These are phyloP conservation scores for Starmerella apicola DNA, from an alignment of 805 yeast genomes.

Conservation along the genomic window DNA sequence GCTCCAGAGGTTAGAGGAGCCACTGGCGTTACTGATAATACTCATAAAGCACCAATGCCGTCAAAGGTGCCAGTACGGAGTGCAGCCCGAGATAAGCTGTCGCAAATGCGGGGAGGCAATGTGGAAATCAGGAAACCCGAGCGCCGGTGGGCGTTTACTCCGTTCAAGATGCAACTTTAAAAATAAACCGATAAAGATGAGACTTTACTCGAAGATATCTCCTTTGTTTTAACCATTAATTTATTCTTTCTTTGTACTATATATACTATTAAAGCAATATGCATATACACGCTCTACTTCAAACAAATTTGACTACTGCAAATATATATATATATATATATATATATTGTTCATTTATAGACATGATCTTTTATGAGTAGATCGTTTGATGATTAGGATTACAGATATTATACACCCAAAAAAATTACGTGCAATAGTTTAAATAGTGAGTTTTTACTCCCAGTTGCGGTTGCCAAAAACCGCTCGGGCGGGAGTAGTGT, in stretches of 20 bases:
- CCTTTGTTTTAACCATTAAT: too few species aligned
- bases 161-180: constrained; percentile 7
- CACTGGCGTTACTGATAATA: background rate
- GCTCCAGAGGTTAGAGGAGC: background rate
- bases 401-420: too few species aligned
- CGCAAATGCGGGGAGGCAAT: constrained; percentile 6
- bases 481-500: background rate
- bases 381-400: too few species aligned
- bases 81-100: constrained; percentile 6
- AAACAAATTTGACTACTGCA: too few species aligned
- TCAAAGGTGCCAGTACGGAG: background rate
- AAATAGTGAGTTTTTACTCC: constrained; percentile 2
- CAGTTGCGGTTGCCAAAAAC: constrained; percentile 9
- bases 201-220: too few species aligned
- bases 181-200: too few species aligned
- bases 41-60: background rate
- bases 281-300: too few species aligned
- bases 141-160: constrained; percentile 16
- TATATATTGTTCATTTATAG: too few species aligned
- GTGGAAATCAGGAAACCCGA: constrained; percentile 1
- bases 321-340: too few species aligned
- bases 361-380: too few species aligned
- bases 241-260: too few species aligned
- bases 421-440: background rate
- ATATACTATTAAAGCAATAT: too few species aligned